phyloP scores from a whole-genome alignment of 352 stramenopile genomes.

The Phytophthora foliorum region DNA sequence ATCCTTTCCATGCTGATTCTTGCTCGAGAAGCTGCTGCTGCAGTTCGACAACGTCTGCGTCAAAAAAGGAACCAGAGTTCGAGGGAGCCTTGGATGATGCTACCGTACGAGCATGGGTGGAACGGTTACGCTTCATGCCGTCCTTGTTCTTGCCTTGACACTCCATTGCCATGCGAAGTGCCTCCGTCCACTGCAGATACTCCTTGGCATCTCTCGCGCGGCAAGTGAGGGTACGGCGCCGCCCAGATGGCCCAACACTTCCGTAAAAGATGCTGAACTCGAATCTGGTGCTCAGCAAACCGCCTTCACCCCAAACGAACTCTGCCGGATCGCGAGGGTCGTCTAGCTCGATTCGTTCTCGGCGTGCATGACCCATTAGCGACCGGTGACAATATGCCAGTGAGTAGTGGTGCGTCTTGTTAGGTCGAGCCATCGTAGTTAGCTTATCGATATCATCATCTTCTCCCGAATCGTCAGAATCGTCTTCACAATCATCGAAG shows the following conservation, averaged over 20 bases:
- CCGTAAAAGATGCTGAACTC: constrained; percentile 46
- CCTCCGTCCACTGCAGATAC: constrained; percentile 45
- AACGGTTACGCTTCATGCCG: constrained; percentile 19
- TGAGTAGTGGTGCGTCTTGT: constrained; percentile 40
- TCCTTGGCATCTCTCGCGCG: constrained; percentile 41
- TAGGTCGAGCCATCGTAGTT: constrained; percentile 35
- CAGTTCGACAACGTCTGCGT: constrained; percentile 21
- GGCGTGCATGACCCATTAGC: constrained; percentile 37
- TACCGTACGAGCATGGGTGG: constrained; percentile 17
- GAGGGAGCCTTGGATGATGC: constrained; percentile 32
- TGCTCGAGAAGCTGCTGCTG: constrained; percentile 32
- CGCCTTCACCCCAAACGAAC: constrained; percentile 36
- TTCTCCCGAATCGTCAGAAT: constrained; percentile 33
- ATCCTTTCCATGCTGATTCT: constrained; percentile 23
- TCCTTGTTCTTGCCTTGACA: constrained; percentile 28
- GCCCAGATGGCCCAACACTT: constrained; percentile 15
- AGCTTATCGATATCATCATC: constrained; percentile 35
- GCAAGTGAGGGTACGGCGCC: constrained; percentile 31
- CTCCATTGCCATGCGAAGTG: constrained; percentile 28
- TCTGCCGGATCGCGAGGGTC: constrained; percentile 24
- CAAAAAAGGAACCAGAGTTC: constrained; percentile 26
- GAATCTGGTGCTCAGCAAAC: constrained; percentile 40
- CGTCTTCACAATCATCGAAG: constrained; percentile 35
- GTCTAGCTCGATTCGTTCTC: constrained; percentile 39
- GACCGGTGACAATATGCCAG: constrained; percentile 42